These are phyloP conservation scores for Ogataea ramenticola DNA, from an alignment of 805 yeast species.

Conservation along the genomic window DNA sequence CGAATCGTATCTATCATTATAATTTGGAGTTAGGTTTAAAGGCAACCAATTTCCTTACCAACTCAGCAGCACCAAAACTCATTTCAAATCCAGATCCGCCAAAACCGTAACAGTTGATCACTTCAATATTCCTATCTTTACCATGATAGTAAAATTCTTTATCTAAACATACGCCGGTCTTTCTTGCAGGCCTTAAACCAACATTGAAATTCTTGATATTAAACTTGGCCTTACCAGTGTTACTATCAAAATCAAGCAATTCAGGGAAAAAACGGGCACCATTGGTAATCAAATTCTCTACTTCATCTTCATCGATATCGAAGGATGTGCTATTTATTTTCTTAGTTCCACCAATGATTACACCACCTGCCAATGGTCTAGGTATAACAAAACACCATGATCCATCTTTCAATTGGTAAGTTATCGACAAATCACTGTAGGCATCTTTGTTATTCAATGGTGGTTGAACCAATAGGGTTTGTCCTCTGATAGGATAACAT, in stretches of 20 bases:
- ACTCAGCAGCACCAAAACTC: constrained; percentile 50
- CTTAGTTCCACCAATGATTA: constrained; percentile 65
- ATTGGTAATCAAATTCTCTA: constrained; percentile 33
- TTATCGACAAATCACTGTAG: constrained; percentile 37
- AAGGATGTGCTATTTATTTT: constrained; percentile 33
- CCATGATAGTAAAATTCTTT: constrained; percentile 12
- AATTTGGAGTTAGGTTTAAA: not conserved
- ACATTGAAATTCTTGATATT: constrained; percentile 49
- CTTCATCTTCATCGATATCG: constrained; percentile 37
- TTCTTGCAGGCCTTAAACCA: constrained; percentile 63
- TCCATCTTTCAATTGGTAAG: constrained; percentile 31
- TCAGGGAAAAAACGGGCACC: constrained; percentile 44
- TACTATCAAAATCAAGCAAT: constrained; percentile 27
- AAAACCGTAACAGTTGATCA: constrained; percentile 72
- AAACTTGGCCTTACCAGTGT: constrained; percentile 26
- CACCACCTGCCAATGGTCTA: constrained; percentile 52
- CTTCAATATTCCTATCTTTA: constrained; percentile 2
- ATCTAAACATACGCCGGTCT: constrained; percentile 39
- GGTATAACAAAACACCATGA: constrained; percentile 48
- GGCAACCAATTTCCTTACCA: constrained; percentile 18
- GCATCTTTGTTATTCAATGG: constrained; percentile 31
- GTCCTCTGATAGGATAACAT: constrained; percentile 52
- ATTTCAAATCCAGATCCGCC: constrained; percentile 56
- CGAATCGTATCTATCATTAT: not conserved
- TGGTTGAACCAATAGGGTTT: constrained; percentile 47